Percentiles rank a stretch among this genome's conserved stretches.
Evolutionary conservation across 1,284 basidiomycete species (phyloP).

Genomic region (Cutaneotrichosporon cutaneum): DNA sequence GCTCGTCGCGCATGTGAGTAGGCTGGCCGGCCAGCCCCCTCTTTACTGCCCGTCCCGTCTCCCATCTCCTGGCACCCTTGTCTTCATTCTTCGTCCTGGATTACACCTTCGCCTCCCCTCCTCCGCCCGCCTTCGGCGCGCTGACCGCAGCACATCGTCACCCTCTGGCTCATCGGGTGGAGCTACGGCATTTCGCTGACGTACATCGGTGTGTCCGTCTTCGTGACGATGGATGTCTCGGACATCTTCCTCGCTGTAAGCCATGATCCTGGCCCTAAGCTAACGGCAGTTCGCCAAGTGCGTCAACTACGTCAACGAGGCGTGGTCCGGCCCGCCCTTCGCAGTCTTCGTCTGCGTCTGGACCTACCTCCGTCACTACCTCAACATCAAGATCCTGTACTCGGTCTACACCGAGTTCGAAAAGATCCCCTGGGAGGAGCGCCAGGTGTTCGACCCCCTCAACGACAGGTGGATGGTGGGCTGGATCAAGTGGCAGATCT

Average conservation of each 20-base stretch:
- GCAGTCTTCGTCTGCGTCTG: slow-evolving; percentile 70
- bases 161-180: slow-evolving; percentile 94
- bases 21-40: not conserved
- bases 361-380: slow-evolving; percentile 94
- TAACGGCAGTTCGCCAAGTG: slow-evolving; percentile 70
- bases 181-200: slow-evolving; percentile 79
- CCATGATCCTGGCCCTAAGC: slow-evolving; percentile 13
- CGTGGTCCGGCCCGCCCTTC: slow-evolving; percentile 66
- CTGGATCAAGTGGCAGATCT: slow-evolving; percentile 84
- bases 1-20: slow-evolving; percentile 63
- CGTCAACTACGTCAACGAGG: slow-evolving; percentile 77
- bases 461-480: slow-evolving; percentile 68
- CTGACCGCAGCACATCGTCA: slow-evolving; percentile 75
- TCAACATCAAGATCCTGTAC: slow-evolving; percentile 82
- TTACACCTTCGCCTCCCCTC: too few species aligned
- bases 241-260: slow-evolving; percentile 82
- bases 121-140: not conserved
- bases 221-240: slow-evolving; percentile 95
- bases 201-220: slow-evolving; percentile 86
- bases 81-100: too few species aligned
- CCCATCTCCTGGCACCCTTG: too few species aligned
- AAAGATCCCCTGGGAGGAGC: slow-evolving; percentile 63
- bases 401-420: slow-evolving; percentile 82
- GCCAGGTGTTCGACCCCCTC: slow-evolving; percentile 59
- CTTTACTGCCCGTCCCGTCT: not conserved